Conservation (phyloP, 306 rosid genomes). For the Trichosanthes cucumerina region DNA sequence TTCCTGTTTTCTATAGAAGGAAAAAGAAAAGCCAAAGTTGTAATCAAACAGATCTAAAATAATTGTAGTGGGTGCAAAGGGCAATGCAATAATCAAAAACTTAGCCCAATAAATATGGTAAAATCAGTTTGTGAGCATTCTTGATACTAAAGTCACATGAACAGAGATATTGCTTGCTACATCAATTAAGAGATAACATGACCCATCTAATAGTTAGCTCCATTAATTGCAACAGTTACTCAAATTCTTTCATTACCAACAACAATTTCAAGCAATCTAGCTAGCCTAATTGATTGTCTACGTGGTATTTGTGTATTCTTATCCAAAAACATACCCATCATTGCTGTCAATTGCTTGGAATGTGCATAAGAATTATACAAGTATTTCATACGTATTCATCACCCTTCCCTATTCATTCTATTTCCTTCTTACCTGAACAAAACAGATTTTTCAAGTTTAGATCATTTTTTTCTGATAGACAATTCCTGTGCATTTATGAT, state of each 20-base stretch:
- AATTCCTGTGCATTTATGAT: neutral
- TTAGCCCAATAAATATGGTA: neutral
- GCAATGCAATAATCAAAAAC: slow-evolving; percentile 8
- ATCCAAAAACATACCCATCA: slow-evolving; percentile 24
- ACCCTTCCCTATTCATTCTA: slow-evolving; percentile 4
- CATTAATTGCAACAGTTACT: slow-evolving; percentile 11
- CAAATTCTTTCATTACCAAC: slow-evolving; percentile 13
- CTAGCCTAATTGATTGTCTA: slow-evolving; percentile 11
- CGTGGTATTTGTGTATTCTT: slow-evolving; percentile 16
- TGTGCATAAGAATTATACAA: slow-evolving; percentile 16
- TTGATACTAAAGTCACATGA: slow-evolving; percentile 10
- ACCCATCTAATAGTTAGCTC: slow-evolving; percentile 14
- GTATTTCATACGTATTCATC: slow-evolving; percentile 7
- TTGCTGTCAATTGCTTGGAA: slow-evolving; percentile 25
- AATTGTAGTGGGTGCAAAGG: slow-evolving; percentile 2
- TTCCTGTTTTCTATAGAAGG: neutral
- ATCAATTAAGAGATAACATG: slow-evolving; percentile 11
- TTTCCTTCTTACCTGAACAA: slow-evolving; percentile 18
- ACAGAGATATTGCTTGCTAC: slow-evolving; percentile 10
- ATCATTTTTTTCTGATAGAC: neutral
- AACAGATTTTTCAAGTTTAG: slow-evolving; percentile 11
- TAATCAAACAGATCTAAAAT: slow-evolving; percentile 7
- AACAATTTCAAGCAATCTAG: slow-evolving; percentile 14
- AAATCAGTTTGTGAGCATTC: slow-evolving; percentile 2
- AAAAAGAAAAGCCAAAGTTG: neutral